Conservation (phyloP, 1,284 basidiomycete species). For the Cutaneotrichosporon sp. region DNA sequence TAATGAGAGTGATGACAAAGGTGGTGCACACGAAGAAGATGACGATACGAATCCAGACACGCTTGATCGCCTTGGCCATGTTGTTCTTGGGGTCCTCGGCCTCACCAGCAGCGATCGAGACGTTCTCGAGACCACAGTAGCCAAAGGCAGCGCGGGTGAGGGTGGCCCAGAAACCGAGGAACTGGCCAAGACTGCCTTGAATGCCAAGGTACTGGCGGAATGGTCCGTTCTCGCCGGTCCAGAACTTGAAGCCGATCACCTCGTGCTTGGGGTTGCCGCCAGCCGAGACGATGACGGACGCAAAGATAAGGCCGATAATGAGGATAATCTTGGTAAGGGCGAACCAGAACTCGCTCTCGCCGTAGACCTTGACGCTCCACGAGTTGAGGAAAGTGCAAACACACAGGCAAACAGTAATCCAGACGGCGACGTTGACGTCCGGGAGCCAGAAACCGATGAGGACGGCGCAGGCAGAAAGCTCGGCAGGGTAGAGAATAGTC, state of each 20-base stretch:
- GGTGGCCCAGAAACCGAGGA: conserved; percentile 59
- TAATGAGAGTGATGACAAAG: conserved; percentile 71
- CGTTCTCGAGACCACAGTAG: conserved; percentile 41
- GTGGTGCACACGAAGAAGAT: conserved; percentile 65
- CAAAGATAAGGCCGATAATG: conserved; percentile 59
- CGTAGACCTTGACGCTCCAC: conserved; percentile 62
- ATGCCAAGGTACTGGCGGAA: conserved; percentile 51
- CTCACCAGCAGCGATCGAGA: conserved; percentile 46
- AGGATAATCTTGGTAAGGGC: conserved; percentile 74
- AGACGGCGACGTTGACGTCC: conserved; percentile 62
- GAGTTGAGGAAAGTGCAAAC: conserved; percentile 59
- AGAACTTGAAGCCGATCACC: conserved; percentile 55
- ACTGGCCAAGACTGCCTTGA: conserved; percentile 52
- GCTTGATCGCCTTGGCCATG: conserved; percentile 70
- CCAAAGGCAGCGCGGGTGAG: conserved; percentile 53
- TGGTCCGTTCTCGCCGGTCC: conserved; percentile 55
- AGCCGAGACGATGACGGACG: conserved; percentile 63
- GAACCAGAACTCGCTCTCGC: conserved; percentile 49
- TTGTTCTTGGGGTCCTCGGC: conserved; percentile 66
- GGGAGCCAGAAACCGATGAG: conserved; percentile 71
- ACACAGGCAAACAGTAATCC: conserved; percentile 72
- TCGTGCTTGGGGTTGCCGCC: conserved; percentile 53
- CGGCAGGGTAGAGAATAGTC: conserved; percentile 66
- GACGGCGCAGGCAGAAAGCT: conserved; percentile 71
- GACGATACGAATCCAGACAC: conserved; percentile 72